Evolutionary conservation across 352 stramenopile species (phyloP).

Genomic region (Aphanomyces euteiches): DNA sequence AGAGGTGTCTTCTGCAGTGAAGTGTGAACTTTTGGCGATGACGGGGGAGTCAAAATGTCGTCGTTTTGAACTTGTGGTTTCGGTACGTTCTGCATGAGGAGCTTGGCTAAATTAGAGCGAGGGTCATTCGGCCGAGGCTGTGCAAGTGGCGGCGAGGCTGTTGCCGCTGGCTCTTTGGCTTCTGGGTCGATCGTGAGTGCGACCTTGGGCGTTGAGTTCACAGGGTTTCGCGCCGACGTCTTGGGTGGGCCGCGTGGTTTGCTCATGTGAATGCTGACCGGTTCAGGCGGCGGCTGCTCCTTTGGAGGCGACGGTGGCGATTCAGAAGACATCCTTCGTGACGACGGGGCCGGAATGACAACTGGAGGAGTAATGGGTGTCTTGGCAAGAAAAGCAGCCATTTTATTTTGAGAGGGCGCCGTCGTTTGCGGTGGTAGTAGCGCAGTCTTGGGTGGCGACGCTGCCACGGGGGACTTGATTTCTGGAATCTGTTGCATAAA

Average conservation of each 20-base stretch:
- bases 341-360: constrained; percentile 17
- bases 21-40: constrained; percentile 14
- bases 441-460: background rate
- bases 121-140: background rate
- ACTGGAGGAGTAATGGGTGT: constrained; percentile 12
- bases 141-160: background rate
- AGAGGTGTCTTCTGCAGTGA: constrained; percentile 6
- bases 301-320: background rate
- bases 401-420: background rate
- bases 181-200: background rate
- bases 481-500: constrained; percentile 21
- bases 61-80: constrained; percentile 37
- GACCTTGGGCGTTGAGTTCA: background rate
- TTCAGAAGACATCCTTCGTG: constrained; percentile 3
- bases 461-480: background rate
- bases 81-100: constrained; percentile 23
- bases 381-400: constrained; percentile 22
- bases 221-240: background rate
- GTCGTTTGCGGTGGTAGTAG: background rate
- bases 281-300: background rate
- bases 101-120: constrained; percentile 10
- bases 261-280: background rate
- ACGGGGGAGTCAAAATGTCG: constrained; percentile 36
- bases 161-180: background rate
- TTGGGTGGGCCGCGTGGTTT: constrained; percentile 21